These are phyloP conservation scores for Kurtzmaniella quercitrusa DNA, from an alignment of 1,139 yeast genomes.

Conservation along the genomic window DNA sequence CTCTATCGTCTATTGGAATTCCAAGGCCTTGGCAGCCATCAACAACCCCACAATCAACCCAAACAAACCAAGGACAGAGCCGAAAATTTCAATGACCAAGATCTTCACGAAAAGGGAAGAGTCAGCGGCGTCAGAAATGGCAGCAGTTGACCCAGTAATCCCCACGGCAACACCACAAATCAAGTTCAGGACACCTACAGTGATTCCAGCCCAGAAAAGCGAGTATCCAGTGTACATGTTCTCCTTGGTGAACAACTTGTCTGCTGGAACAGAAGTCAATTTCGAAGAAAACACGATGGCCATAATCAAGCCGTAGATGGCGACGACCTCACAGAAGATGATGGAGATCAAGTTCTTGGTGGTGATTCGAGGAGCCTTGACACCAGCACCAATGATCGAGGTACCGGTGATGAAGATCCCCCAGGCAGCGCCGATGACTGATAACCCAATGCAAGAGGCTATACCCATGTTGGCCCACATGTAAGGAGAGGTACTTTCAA, in stretches of 20 bases:
- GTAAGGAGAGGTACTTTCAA: conserved; percentile 85
- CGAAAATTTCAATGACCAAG: conserved; percentile 94
- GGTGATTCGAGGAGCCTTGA: conserved; percentile 93
- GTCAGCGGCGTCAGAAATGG: conserved; percentile 97
- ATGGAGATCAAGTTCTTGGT: conserved; percentile 95
- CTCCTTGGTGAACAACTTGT: conserved; percentile 65
- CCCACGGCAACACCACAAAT: conserved; percentile 98
- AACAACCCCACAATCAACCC: conserved; percentile 93
- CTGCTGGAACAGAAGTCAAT: conserved; percentile 64
- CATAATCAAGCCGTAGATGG: conserved; percentile 96
- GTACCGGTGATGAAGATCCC: conserved; percentile 97
- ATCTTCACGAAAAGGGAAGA: conserved; percentile 92
- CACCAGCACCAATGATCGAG: conserved; percentile 96
- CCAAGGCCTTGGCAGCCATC: conserved; percentile 94
- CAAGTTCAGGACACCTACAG: conserved; percentile 90
- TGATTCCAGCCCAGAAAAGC: conserved; percentile 96
- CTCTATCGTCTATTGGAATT: conserved; percentile 41
- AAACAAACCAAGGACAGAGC: conserved; percentile 90
- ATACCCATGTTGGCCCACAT: conserved; percentile 97
- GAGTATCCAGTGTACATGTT: conserved; percentile 92
- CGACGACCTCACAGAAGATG: conserved; percentile 99
- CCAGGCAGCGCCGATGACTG: conserved; percentile 99
- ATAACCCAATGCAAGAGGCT: conserved; percentile 86
- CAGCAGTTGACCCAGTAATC: conserved; percentile 96
- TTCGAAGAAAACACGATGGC: conserved; percentile 96